These are phyloP conservation scores for Eucommia ulmoides DNA, from an alignment of 257 asterid species.

Conservation along the genomic window DNA sequence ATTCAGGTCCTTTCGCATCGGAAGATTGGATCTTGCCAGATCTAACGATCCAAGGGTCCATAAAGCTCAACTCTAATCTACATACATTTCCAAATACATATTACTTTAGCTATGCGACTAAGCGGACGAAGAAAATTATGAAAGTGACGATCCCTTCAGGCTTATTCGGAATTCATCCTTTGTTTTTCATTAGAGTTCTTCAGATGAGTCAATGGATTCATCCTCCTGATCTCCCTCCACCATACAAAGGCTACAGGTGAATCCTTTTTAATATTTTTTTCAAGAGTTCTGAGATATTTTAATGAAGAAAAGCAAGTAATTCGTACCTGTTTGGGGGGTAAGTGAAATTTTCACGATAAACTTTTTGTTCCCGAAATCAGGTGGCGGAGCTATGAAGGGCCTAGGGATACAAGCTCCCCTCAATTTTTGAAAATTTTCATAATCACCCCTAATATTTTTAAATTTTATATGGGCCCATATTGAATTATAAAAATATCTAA, in stretches of 20 bases:
- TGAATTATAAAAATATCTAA: background rate
- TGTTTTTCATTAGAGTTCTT: slow-evolving; percentile 67
- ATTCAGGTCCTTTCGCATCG: slow-evolving; percentile 75
- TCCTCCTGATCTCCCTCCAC: slow-evolving; percentile 67
- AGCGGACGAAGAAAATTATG: slow-evolving; percentile 53
- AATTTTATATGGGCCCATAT: too few relatives aligned
- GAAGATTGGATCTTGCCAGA: slow-evolving; percentile 98
- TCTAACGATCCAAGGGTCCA: slow-evolving; percentile 77
- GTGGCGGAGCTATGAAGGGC: too few relatives aligned
- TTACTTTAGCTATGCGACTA: slow-evolving; percentile 96
- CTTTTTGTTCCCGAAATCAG: too few relatives aligned
- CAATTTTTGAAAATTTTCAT: background rate
- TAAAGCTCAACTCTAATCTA: slow-evolving; percentile 47
- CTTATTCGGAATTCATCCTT: slow-evolving; percentile 61
- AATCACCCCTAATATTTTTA: background rate
- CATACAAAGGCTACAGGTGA: slow-evolving; percentile 85
- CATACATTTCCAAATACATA: slow-evolving; percentile 66
- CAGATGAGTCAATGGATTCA: slow-evolving; percentile 87
- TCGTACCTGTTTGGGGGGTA: too few relatives aligned
- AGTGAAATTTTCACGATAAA: too few relatives aligned
- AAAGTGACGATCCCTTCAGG: slow-evolving; percentile 77
- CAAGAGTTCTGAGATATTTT: too few relatives aligned
- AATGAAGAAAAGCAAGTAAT: too few relatives aligned
- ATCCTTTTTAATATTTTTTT: too few relatives aligned
- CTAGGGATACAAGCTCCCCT: too few relatives aligned